Evolutionary conservation across 2,329 filamentous ascomycete genomes (phyloP), one percentile per base, ranked within the genome.

Genomic region (Paraconiothyrium brasiliense): DNA sequence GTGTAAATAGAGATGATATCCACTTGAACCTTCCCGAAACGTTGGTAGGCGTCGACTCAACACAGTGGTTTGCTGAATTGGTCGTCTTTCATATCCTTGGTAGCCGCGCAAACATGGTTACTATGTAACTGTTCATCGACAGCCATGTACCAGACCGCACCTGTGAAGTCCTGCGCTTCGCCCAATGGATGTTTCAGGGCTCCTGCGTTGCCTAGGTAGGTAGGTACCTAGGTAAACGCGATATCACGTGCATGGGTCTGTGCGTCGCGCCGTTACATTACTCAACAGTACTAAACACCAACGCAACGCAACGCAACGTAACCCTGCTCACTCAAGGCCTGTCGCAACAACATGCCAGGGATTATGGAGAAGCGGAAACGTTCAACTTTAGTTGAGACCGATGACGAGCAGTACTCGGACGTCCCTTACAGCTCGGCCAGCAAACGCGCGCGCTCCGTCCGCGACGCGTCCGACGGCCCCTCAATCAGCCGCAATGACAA

Each of bases 401-500:
- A 74, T 11, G 67, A 68, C 14, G 65, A 71, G 32, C 68, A 72
- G 27, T 56, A 62, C 11, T 69, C 67, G 4, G 63, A 66, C 11
- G 57, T 68, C 16, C 67, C 71, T 49, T 60, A 66, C 14, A 54
- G 60, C 11, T 74, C 72, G 7, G 56, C 61, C 9, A 73, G 68
- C 57, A 78, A 78, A 72, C 76, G 76, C 69, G 70, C 67, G 43
- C 74, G 75, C 56, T 61, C 69, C 51, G 58, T 54, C 41, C 64
- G 62, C 63, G 68, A 77, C 75, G 74, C 74, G 75, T 75, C 71
- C 37, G 58, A 62, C 20, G 59, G 41, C 44, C 62, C 63, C 56
- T 22, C 60, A 41, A 41, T 30, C 32, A 57, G 50, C 44, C 60
- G 54, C 32, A 60, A 59, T 48, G 54, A 58, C 30, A 30, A 35